Evolutionary conservation across 306 rosid genomes (phyloP).

Genomic region (Macrotyloma uniflorum): DNA sequence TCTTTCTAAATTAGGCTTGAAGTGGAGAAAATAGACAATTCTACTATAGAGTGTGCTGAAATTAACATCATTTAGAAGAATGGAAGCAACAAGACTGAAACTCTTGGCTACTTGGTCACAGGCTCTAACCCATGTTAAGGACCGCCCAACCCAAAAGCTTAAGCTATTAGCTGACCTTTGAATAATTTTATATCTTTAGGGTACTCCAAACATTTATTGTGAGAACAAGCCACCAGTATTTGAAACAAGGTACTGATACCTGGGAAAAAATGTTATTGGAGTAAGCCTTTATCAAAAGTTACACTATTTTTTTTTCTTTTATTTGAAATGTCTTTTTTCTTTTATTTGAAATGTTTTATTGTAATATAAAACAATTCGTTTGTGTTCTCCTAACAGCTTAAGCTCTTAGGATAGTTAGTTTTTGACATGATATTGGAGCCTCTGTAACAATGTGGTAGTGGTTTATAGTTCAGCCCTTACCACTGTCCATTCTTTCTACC

Average conservation of each 20-base stretch:
- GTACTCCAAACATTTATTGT: background rate
- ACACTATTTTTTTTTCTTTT: background rate
- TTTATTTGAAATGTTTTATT: background rate
- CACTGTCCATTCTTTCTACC: background rate
- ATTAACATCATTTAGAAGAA: conserved; percentile 17
- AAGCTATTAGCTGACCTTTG: background rate
- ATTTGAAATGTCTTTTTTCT: background rate
- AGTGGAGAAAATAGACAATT: background rate
- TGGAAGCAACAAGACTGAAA: background rate
- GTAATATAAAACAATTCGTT: background rate
- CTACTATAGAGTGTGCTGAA: conserved; percentile 24
- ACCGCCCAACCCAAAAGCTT: background rate
- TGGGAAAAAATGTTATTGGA: background rate
- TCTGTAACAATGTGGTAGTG: background rate
- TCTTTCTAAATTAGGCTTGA: conserved; percentile 18
- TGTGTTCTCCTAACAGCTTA: background rate
- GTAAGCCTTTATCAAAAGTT: background rate
- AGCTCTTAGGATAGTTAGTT: background rate
- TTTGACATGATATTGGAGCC: background rate
- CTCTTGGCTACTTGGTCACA: background rate
- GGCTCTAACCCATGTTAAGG: background rate
- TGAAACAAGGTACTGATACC: background rate
- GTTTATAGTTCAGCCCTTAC: background rate
- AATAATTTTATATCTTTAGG: background rate
- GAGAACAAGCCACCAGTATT: conserved; percentile 18